Base-by-base conservation (phyloP, 768 basidiomycete species). In the Butyriboletus loyo region DNA sequence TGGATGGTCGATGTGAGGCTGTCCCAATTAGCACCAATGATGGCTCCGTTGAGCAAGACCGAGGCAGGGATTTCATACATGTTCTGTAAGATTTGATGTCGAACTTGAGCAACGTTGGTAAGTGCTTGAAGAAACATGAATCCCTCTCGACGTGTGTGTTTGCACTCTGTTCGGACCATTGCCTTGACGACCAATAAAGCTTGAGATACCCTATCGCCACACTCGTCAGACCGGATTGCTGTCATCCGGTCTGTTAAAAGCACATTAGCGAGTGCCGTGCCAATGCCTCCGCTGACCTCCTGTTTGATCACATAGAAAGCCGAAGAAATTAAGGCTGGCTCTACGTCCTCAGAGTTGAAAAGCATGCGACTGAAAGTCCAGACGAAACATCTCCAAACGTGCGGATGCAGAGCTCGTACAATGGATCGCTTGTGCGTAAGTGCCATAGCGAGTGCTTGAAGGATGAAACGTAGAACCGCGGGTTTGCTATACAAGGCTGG, bases 291-390 rank as follows among this genome's bases (percentile, higher is more conserved):
- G 27, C 69, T 61, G 19, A 80, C 59, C 42, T 82, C 79, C 50
- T 84, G 77, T 21, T 66, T 72, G 27, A 85, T 63, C 5, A 79
- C 63, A 30, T 58, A 60, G 54, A 79, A 77, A 1, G 75, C 74
- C 0, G 64, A 67, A 15, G 75, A 71, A 35, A 64, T 68, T 1
- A 57, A 58, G 3, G 66, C 61, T 15, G 65, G 50, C 5, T 70
- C 62, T 13, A 59, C 47, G 3, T 55, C 49, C 15, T 57, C 60
- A 13, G 56, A 21, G 31, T 24, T 34, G 40, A 51, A 19, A 39
- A 73, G 70, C 41, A 83, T 59, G 17, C 72, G 73, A 19, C 74
- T 66, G 52, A 78, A 83, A 2, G 77, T 75, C 83, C 84, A 85
- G 21, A 85, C 66, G 25, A 85, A 68, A 46, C 78, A 74, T 46